These are phyloP conservation scores for Elymus sibiricus DNA, from an alignment of 176 grass and related monocot genomes.

Conservation along the genomic window DNA sequence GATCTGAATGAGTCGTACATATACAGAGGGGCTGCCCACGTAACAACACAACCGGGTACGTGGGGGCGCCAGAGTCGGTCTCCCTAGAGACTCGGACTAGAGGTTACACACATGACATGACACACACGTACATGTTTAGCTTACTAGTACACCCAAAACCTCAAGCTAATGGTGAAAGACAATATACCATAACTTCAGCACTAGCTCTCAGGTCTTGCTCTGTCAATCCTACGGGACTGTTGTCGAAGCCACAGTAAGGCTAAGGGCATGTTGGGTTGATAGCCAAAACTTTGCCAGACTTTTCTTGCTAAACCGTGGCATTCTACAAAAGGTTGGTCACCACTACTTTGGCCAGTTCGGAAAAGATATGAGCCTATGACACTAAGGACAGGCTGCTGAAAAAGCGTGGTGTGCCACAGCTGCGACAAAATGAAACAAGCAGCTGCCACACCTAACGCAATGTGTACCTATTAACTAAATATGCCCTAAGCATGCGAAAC, in stretches of 20 bases:
- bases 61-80: no score
- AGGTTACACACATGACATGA: no score
- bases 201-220: background rate
- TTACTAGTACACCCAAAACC: background rate
- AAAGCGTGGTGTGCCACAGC: background rate
- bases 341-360: background rate
- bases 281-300: background rate
- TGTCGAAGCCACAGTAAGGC: background rate
- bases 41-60: no score
- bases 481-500: background rate
- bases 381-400: background rate
- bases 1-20: no score
- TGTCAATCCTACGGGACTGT: background rate
- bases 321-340: background rate
- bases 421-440: background rate
- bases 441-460: background rate
- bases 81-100: no score
- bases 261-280: background rate
- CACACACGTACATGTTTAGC: background rate
- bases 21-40: no score
- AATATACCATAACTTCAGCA: background rate
- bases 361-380: background rate
- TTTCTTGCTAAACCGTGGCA: background rate
- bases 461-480: background rate
- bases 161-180: background rate